phyloP scores from a whole-genome alignment of 345 rosid genomes.

The Gossypium herbaceum region DNA sequence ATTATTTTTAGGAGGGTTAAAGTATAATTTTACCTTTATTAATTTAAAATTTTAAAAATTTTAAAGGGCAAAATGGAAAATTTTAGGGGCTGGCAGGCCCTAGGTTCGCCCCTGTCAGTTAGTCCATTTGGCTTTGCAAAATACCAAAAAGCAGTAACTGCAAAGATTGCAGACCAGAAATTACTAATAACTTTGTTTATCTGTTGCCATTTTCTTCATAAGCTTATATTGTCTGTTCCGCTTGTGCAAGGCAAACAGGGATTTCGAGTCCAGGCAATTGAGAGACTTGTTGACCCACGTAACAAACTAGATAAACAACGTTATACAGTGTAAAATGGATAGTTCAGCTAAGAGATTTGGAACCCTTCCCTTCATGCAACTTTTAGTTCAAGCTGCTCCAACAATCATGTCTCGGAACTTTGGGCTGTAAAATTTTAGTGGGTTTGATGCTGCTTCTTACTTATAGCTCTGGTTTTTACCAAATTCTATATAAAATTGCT shows the following conservation, averaged over 20 bases:
- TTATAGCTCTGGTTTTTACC: background rate
- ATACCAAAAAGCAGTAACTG: background rate
- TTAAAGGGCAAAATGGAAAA: too few species aligned
- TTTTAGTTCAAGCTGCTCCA: background rate
- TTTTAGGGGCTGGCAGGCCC: too few species aligned
- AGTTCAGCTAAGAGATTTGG: background rate
- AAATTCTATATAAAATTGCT: background rate
- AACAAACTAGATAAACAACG: constrained; percentile 1
- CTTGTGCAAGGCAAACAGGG: constrained; percentile 26
- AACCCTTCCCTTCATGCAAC: constrained; percentile 9
- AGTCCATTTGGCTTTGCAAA: background rate
- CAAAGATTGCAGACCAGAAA: background rate
- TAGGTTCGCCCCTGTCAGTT: too few species aligned
- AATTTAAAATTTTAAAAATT: too few species aligned
- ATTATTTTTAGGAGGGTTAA: too few species aligned
- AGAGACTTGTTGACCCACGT: constrained; percentile 35
- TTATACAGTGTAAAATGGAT: background rate
- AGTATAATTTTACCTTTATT: too few species aligned
- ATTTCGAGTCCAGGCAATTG: constrained; percentile 28
- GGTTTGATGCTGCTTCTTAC: background rate
- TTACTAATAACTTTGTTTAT: background rate
- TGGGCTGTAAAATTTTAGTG: background rate
- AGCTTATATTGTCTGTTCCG: background rate
- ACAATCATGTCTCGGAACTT: background rate
- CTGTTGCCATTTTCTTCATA: background rate